These are phyloP conservation scores for Salvia hispanica DNA, from an alignment of 257 asterid genomes.

Conservation along the genomic window DNA sequence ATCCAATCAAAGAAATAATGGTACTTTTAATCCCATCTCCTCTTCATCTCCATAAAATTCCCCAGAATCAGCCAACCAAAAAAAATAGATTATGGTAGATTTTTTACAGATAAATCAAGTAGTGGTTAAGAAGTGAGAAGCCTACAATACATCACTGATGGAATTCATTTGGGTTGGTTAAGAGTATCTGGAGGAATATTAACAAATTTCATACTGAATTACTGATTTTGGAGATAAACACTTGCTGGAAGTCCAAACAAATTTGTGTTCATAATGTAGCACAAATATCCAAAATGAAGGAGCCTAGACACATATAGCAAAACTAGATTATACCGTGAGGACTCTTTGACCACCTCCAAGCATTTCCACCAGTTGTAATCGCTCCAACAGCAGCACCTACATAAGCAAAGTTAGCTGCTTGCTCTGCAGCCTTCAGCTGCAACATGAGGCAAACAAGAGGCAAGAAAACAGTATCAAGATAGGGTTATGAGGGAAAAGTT, in stretches of 20 bases:
- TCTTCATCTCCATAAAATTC: background rate
- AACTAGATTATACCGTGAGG: slow-evolving; percentile 61
- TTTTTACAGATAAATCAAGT: too few relatives aligned
- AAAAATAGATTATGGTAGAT: background rate
- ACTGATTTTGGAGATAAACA: background rate
- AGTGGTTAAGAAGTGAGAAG: background rate
- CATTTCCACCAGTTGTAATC: slow-evolving; percentile 66
- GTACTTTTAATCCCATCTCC: background rate
- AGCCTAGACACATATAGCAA: slow-evolving; percentile 13
- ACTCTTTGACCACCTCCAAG: slow-evolving; percentile 87
- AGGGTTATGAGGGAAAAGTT: background rate
- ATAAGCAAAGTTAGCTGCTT: slow-evolving; percentile 64
- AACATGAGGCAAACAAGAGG: slow-evolving; percentile 25
- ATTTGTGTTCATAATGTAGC: too few relatives aligned
- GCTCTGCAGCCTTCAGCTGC: slow-evolving; percentile 83
- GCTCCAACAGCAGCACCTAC: slow-evolving; percentile 82
- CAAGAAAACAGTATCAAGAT: background rate
- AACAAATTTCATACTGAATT: background rate
- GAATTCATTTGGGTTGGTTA: background rate
- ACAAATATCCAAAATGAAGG: background rate
- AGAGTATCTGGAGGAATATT: slow-evolving; percentile 3
- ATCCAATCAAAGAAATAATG: background rate
- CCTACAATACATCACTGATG: background rate
- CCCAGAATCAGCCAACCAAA: background rate
- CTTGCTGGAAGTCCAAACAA: slow-evolving; percentile 9